Evolutionary conservation across 2,329 filamentous ascomycete species (phyloP), one percentile per base, ranked within the genome.

Genomic region (Fusarium hostae): DNA sequence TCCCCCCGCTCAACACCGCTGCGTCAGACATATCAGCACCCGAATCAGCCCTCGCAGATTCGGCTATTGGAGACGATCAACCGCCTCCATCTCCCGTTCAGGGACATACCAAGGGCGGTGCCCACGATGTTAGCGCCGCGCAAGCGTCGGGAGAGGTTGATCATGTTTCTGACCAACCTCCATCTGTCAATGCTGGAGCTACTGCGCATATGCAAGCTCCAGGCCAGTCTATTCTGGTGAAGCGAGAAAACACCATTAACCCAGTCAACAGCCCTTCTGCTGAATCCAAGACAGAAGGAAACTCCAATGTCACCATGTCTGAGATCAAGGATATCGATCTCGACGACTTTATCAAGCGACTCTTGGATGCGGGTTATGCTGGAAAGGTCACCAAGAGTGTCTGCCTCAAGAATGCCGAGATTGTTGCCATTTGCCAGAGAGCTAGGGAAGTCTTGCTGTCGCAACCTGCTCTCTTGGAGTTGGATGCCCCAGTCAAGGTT

Each of bases 361-460:
- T 99, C 45, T 86, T 99, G 59, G 96, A 99, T 81, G 95, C 96
- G 13, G 96, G 93, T 16, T 99, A 99, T 79, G 93, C 94, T 47
- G 94, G 94, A 73, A 99, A 99, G 82, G 94, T 98, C 75, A 98
- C 96, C 70, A 99, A 99, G 86, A 94, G 94, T 26, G 95, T 98
- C 28, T 98, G 95, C 76, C 86, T 99, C 67, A 98, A 97, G 86
- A 98, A 99, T 79, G 96, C 96, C 41, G 96, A 99, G 81, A 98
- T 99, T 72, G 92, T 91, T 50, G 94, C 95, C 66, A 95, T 99
- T 72, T 99, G 96, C 81, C 90, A 92, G 70, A 93, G 94, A 61
- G 95, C 93, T 6, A 90, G 95, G 63, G 96, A 99, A 81, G 88
- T 95, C 13, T 93, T 99, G 71, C 85, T 99, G 11, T 94, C 92